phyloP scores from a whole-genome alignment of 257 asterid genomes.

The Nicotiana attenuata region DNA sequence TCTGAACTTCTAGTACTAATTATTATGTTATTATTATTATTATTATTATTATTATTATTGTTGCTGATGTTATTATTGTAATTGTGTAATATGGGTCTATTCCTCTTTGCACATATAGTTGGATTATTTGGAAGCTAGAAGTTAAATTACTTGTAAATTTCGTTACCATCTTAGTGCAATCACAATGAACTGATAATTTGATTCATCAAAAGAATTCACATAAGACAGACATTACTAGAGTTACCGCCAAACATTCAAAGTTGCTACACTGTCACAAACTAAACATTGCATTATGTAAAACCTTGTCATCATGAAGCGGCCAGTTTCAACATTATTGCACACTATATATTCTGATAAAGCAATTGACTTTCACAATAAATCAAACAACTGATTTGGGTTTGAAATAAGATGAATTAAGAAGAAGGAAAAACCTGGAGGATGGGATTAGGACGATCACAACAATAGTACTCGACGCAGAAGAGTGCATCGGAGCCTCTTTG shows the following conservation, averaged over 20 bases:
- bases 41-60: too few relatives aligned
- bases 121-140: too few relatives aligned
- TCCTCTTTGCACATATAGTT: too few relatives aligned
- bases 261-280: background rate
- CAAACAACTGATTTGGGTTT: background rate
- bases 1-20: too few relatives aligned
- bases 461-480: constrained; percentile 61
- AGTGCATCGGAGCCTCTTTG: constrained; percentile 61
- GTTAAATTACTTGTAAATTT: too few relatives aligned
- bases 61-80: too few relatives aligned
- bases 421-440: constrained; percentile 53
- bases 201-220: too few relatives aligned
- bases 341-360: background rate
- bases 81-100: too few relatives aligned
- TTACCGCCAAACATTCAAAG: background rate
- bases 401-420: background rate
- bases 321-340: background rate
- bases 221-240: background rate
- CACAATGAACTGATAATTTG: too few relatives aligned
- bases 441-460: constrained; percentile 95
- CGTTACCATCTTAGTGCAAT: too few relatives aligned
- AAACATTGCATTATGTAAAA: background rate
- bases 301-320: background rate
- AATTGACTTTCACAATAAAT: background rate
- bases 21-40: too few relatives aligned